These are phyloP conservation scores for Stachybotrys echinatus DNA, from an alignment of 2,329 filamentous ascomycete species.

Conservation along the genomic window DNA sequence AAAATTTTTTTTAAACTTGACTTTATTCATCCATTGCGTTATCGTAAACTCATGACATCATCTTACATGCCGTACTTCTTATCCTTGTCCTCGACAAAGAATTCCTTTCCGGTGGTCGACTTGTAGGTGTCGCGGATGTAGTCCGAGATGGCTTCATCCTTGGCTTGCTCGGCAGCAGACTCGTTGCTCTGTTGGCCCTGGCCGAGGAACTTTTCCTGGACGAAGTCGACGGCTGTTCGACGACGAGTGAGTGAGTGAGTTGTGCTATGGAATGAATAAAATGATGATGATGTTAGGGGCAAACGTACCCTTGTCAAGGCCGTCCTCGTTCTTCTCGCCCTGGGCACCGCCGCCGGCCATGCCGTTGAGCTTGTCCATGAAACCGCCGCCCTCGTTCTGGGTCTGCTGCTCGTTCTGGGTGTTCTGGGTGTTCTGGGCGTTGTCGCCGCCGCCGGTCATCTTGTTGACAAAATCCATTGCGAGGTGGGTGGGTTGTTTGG, in stretches of 20 bases:
- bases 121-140: slow-evolving; percentile 70
- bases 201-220: slow-evolving; percentile 71
- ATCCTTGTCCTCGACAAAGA: slow-evolving; percentile 67
- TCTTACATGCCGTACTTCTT: slow-evolving; percentile 22
- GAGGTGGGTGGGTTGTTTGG: slow-evolving; percentile 2
- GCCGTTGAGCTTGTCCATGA: slow-evolving; percentile 66
- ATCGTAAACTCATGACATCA: not conserved
- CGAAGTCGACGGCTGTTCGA: slow-evolving; percentile 65
- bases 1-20: not conserved
- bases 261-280: not conserved
- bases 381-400: slow-evolving; percentile 36
- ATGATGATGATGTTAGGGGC: not conserved
- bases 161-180: slow-evolving; percentile 71
- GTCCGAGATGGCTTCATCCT: slow-evolving; percentile 74
- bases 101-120: slow-evolving; percentile 58
- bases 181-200: slow-evolving; percentile 68
- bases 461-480: slow-evolving; percentile 54
- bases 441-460: slow-evolving; percentile 33
- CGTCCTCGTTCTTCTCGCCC: slow-evolving; percentile 78
- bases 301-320: slow-evolving; percentile 68
- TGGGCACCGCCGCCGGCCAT: slow-evolving; percentile 67
- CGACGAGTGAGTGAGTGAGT: not conserved
- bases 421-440: slow-evolving; percentile 19
- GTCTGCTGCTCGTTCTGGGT: slow-evolving; percentile 20
- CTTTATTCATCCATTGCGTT: too few species aligned